These are phyloP conservation scores for Mytilinidion resinicola DNA, from an alignment of 495 filamentous ascomycete species.

Conservation along the genomic window DNA sequence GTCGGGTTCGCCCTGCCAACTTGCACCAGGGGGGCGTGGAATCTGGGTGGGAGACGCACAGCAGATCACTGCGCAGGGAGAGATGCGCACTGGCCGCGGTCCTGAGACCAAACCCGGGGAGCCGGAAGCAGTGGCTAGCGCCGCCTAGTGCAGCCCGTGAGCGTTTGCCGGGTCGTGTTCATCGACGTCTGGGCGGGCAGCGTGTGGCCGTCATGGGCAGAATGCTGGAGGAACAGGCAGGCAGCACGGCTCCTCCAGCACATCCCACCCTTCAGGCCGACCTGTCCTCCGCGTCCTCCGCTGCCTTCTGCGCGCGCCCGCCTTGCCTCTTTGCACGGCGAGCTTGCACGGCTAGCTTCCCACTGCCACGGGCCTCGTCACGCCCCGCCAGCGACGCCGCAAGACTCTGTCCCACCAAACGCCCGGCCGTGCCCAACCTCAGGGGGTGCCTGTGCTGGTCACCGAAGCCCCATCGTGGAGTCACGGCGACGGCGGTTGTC, in stretches of 20 bases:
- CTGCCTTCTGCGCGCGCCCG: not conserved
- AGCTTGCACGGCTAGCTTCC: slow-evolving; percentile 21
- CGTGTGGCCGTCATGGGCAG: too few relatives aligned
- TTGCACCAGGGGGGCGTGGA: too few relatives aligned
- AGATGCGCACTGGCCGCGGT: not conserved
- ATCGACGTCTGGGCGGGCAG: too few relatives aligned
- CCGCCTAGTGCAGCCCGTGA: slow-evolving; percentile 18
- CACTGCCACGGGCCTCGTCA: slow-evolving; percentile 22
- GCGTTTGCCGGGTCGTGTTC: slow-evolving; percentile 22
- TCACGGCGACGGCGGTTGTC: not conserved
- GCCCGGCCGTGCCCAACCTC: slow-evolving; percentile 22
- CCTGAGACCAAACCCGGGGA: slow-evolving; percentile 7
- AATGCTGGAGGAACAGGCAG: not conserved
- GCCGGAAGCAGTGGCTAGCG: slow-evolving; percentile 14
- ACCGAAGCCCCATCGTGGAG: not conserved
- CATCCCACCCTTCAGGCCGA: not conserved
- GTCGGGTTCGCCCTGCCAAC: too few relatives aligned
- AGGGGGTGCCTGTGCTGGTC: slow-evolving; percentile 11
- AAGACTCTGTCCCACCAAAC: slow-evolving; percentile 6
- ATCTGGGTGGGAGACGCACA: too few relatives aligned
- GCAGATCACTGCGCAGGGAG: not conserved
- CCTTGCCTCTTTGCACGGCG: not conserved
- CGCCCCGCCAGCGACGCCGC: slow-evolving; percentile 6
- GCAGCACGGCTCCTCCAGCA: not conserved
- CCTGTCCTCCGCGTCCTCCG: not conserved